phyloP scores from a whole-genome alignment of 1,139 yeast species.

The Magnusiomyces clavatus region DNA sequence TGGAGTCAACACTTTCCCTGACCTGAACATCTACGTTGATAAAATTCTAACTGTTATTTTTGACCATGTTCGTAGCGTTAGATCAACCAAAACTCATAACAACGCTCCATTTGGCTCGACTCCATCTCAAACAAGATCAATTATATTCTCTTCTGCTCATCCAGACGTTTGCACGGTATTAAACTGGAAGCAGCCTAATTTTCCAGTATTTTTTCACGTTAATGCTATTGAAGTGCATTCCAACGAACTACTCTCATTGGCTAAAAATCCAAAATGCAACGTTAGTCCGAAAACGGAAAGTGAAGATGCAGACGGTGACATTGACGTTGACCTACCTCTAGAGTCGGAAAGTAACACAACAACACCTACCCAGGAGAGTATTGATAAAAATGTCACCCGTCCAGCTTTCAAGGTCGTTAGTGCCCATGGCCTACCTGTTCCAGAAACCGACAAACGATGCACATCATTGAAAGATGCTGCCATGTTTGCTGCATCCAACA shows the following conservation, averaged over 20 bases:
- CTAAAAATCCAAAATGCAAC: constrained; percentile 20
- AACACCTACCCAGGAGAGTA: neutral
- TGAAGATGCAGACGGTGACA: neutral
- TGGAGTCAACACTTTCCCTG: constrained; percentile 37
- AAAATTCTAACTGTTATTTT: constrained; percentile 63
- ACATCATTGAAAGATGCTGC: constrained; percentile 55
- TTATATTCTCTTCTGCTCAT: constrained; percentile 79
- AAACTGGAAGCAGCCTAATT: constrained; percentile 98
- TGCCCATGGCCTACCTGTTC: constrained; percentile 31
- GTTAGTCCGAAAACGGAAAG: neutral
- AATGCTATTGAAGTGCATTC: constrained; percentile 30
- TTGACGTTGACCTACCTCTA: constrained; percentile 20
- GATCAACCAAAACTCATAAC: constrained; percentile 17
- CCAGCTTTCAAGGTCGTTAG: constrained; percentile 22
- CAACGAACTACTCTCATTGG: constrained; percentile 28
- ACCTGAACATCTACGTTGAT: constrained; percentile 71
- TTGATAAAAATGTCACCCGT: neutral
- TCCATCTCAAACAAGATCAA: constrained; percentile 40
- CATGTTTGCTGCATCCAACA: constrained; percentile 70
- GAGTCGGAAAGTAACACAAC: constrained; percentile 3
- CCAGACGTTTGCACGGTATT: constrained; percentile 84
- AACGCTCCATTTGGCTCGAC: constrained; percentile 16
- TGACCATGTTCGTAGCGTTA: constrained; percentile 50
- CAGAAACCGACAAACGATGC: constrained; percentile 38
- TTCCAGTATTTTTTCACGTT: constrained; percentile 84